Evolutionary conservation across 169 alveolate genomes (phyloP), one percentile per base, ranked within the genome.

Genomic region (Plasmodium reichenowi): DNA sequence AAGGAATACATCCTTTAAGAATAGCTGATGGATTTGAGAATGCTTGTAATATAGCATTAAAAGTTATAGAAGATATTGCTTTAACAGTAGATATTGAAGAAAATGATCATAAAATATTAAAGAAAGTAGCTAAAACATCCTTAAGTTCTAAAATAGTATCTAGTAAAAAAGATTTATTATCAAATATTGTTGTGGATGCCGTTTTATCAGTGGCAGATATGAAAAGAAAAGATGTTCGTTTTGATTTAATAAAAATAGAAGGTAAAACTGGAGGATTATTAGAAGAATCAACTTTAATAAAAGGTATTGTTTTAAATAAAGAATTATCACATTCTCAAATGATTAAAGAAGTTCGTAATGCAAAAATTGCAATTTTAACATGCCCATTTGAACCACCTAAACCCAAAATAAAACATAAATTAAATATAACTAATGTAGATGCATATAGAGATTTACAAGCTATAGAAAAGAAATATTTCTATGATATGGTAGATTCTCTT

Each of bases 321-420:
- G 99, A 99, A 85, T 94, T 98, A 95, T 96, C 99, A 74, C 99
- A 99, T 93, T 99, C 99, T 26, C 99, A 98, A 94, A 98, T 98
- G 99, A 92, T 94, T 10, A 98, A 98, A 94, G 97, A 95, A 88
- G 93, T 92, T 13, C 76, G 89, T 24, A 98, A 98, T 92, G 99
- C 99, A 62, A 97, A 97, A 78, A 98, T 99, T 50, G 98, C 99
- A 17, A 97, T 99, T 56, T 95, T 99, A 58, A 98, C 99, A 10
- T 98, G 99, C 93, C 99, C 99, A 17, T 99, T 99, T 92, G 99
- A 99, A 93, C 99, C 99, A 29, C 99, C 99, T 43, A 98, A 98
- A 92, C 99, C 99, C 2, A 99, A 99, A 94, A 99, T 99, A 58
- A 99, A 99, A 96, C 99, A 98, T 89, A 98, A 98, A 91, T 96